Evolutionary conservation across 2,329 filamentous ascomycete genomes (phyloP).

Genomic region (Huntiella decipiens): DNA sequence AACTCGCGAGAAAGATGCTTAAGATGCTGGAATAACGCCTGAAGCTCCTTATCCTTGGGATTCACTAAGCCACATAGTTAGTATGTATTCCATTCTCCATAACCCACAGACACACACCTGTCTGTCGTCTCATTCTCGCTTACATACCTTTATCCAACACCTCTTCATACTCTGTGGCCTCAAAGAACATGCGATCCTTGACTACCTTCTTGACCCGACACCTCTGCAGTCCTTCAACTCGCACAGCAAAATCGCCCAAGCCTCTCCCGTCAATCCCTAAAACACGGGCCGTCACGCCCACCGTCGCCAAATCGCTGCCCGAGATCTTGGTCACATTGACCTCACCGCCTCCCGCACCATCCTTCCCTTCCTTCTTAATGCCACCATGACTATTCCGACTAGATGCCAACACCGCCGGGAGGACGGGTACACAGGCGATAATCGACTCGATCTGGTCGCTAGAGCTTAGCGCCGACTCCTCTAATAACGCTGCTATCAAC

Average conservation of each 20-base stretch:
- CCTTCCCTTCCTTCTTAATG: conserved; percentile 46
- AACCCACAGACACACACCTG: neutral
- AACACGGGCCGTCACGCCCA: conserved; percentile 66
- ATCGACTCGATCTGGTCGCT: conserved; percentile 46
- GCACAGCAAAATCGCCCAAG: conserved; percentile 57
- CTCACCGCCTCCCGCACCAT: conserved; percentile 19
- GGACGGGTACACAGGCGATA: conserved; percentile 74
- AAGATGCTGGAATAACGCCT: conserved; percentile 57
- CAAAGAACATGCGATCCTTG: conserved; percentile 69
- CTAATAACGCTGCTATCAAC: conserved; percentile 70
- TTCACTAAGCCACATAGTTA: conserved; percentile 9
- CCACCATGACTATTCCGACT: conserved; percentile 31
- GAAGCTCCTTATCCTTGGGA: conserved; percentile 36
- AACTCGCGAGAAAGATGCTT: conserved; percentile 76
- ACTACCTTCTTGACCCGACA: conserved; percentile 56
- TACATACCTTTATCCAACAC: conserved; percentile 52
- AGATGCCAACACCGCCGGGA: conserved; percentile 51
- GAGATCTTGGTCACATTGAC: conserved; percentile 40
- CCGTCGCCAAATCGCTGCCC: conserved; percentile 60
- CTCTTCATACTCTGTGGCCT: conserved; percentile 50
- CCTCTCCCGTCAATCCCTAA: conserved; percentile 56
- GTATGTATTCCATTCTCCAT: too few species aligned
- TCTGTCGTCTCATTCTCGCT: conserved; percentile 14
- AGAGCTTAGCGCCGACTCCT: conserved; percentile 49
- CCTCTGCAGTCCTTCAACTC: conserved; percentile 70